Evolutionary conservation across 257 asterid species (phyloP).

Genomic region (Parsonsia alboflavescens): DNA sequence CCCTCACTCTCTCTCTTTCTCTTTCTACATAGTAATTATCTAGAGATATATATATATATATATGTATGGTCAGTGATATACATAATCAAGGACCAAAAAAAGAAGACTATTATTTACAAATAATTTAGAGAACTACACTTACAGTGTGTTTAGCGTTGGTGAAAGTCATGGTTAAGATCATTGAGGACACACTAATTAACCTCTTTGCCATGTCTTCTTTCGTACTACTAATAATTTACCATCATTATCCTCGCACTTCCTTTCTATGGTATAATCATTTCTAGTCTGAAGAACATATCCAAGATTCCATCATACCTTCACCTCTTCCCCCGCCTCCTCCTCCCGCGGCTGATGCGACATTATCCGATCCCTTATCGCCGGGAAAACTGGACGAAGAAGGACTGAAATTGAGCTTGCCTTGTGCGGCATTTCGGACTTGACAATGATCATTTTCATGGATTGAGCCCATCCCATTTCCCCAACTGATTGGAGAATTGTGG

Average conservation of each 20-base stretch:
- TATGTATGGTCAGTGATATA: constrained; percentile 9
- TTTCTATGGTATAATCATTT: constrained; percentile 39
- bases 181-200: constrained; percentile 15
- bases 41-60: background rate
- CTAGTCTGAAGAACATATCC: constrained; percentile 66
- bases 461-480: constrained; percentile 15
- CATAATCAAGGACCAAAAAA: constrained; percentile 20
- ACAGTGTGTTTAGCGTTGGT: constrained; percentile 20
- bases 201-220: constrained; percentile 1
- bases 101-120: constrained; percentile 49
- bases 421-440: constrained; percentile 16
- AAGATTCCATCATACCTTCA: constrained; percentile 63
- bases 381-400: constrained; percentile 23
- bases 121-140: constrained; percentile 27
- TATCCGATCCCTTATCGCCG: constrained; percentile 33
- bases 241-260: constrained; percentile 22
- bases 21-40: no score
- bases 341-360: constrained; percentile 8
- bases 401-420: constrained; percentile 20
- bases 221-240: constrained; percentile 19
- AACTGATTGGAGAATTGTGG: constrained; percentile 2
- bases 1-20: background rate
- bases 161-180: constrained; percentile 35
- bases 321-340: constrained; percentile 17
- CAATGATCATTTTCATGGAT: constrained; percentile 14